Percentiles rank a stretch among this genome's conserved stretches.
Evolutionary conservation across 257 asterid genomes (phyloP).

Genomic region (Ligustrum vulgare): DNA sequence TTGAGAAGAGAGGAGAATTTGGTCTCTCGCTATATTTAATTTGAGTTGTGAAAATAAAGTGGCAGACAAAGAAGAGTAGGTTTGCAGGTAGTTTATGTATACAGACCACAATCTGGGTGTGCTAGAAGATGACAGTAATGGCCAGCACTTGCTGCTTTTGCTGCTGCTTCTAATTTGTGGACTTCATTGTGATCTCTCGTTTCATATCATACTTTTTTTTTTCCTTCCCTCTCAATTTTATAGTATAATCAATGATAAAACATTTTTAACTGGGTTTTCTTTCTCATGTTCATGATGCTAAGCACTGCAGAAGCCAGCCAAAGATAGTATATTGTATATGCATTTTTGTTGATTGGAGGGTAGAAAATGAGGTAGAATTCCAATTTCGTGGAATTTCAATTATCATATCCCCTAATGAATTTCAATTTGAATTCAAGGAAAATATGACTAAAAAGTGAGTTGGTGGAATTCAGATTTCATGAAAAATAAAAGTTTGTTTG

Average conservation of each 20-base stretch:
- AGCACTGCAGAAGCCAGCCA: not conserved
- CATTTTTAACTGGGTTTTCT: not conserved
- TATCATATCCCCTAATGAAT: no score
- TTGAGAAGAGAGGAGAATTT: constrained; percentile 31
- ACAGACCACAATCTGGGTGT: constrained; percentile 35
- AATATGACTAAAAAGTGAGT: no score
- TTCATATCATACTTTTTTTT: constrained; percentile 27
- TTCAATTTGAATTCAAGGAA: no score
- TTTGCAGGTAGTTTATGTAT: constrained; percentile 54
- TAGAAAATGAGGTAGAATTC: no score
- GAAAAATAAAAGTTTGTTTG: no score
- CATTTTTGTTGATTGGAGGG: no score
- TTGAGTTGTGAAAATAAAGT: constrained; percentile 52
- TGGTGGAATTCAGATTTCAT: no score
- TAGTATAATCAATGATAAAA: constrained; percentile 34
- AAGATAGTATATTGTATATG: no score
- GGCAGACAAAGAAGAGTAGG: constrained; percentile 30
- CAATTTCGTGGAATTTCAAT: no score
- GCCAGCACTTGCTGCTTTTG: constrained; percentile 23
- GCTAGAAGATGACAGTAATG: constrained; percentile 30
- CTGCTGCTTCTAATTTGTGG: constrained; percentile 37
- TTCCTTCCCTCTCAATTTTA: constrained; percentile 6
- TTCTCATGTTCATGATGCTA: not conserved
- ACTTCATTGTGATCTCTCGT: constrained; percentile 33
- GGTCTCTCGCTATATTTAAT: constrained; percentile 32